Percentiles rank a stretch among this genome's conserved stretches.
These are phyloP conservation scores for Daldinia concentrica DNA, from an alignment of 495 filamentous ascomycete genomes.

Conservation along the genomic window DNA sequence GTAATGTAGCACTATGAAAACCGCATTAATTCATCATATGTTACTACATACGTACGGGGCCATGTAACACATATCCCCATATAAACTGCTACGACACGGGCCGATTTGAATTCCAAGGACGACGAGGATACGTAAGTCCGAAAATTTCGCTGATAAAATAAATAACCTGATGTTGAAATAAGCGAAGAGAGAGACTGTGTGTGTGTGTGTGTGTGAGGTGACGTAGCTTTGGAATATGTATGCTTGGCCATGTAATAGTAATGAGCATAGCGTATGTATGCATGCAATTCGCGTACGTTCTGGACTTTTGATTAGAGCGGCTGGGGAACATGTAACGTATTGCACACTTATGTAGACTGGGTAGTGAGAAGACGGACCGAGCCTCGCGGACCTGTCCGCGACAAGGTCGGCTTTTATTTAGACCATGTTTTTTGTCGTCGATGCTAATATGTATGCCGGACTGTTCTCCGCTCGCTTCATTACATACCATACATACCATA, in stretches of 20 bases:
- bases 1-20: neutral
- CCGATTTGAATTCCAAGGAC: neutral
- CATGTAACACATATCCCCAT: neutral
- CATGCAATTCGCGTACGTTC: neutral
- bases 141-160: neutral
- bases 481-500: no score
- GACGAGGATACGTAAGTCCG: neutral
- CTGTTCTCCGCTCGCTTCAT: neutral
- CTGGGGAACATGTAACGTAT: neutral
- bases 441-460: neutral
- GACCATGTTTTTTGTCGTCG: neutral
- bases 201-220: no score
- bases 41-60: neutral
- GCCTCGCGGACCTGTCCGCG: neutral
- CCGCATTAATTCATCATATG: neutral
- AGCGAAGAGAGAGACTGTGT: neutral
- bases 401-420: neutral
- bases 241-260: no score
- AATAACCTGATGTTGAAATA: neutral
- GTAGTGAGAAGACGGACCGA: neutral
- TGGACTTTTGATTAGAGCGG: neutral
- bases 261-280: neutral
- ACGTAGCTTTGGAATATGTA: neutral
- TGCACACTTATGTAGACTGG: neutral
- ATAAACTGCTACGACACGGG: neutral